Evolutionary conservation across 2,329 filamentous ascomycete genomes (phyloP).

Genomic region (Arthroderma uncinatum): DNA sequence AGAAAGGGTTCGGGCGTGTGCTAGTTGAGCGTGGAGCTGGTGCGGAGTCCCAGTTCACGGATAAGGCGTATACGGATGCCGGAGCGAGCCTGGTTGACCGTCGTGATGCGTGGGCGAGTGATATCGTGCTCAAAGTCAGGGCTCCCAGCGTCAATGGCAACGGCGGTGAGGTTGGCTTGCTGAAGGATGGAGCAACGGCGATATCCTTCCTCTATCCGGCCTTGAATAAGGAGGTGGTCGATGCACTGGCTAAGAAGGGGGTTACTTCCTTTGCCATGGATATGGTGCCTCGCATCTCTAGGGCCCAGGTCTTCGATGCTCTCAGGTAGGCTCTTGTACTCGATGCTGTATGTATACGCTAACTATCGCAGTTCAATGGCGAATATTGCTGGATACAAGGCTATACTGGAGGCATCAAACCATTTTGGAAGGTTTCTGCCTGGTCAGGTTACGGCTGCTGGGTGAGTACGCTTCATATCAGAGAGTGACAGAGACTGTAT

Average conservation of each 20-base stretch:
- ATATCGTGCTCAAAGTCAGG: constrained; percentile 77
- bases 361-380: constrained; percentile 62
- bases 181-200: constrained; percentile 60
- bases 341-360: neutral
- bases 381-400: constrained; percentile 89
- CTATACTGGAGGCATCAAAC: constrained; percentile 79
- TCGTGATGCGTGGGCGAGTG: constrained; percentile 59
- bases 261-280: constrained; percentile 83
- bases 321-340: constrained; percentile 36
- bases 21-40: constrained; percentile 76
- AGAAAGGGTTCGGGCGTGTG: constrained; percentile 71
- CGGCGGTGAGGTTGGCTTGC: constrained; percentile 59
- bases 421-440: constrained; percentile 80
- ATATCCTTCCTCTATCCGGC: constrained; percentile 75
- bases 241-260: constrained; percentile 58
- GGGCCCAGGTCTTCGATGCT: constrained; percentile 79
- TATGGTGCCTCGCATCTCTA: constrained; percentile 78
- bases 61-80: constrained; percentile 63
- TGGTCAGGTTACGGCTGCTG: constrained; percentile 80
- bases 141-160: constrained; percentile 52
- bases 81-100: constrained; percentile 66
- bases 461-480: constrained; percentile 32
- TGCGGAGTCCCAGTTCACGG: constrained; percentile 61
- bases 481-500: neutral
- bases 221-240: constrained; percentile 65